These are phyloP conservation scores for Lepiota venenata DNA, from an alignment of 768 basidiomycete genomes.

Conservation along the genomic window DNA sequence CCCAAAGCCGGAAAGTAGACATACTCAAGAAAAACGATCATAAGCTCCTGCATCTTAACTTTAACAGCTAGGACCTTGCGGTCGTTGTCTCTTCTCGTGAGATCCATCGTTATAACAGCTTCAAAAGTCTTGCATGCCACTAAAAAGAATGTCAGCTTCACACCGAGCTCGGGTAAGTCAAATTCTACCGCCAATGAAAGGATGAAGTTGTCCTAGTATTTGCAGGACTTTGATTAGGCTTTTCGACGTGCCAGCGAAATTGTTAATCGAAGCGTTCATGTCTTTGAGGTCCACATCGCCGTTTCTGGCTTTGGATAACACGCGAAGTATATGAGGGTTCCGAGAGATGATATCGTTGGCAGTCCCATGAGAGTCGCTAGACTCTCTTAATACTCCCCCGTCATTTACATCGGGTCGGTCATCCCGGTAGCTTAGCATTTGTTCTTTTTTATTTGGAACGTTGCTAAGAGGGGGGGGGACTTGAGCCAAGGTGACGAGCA, in stretches of 20 bases:
- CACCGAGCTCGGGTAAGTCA: background rate
- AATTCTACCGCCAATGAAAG: constrained; percentile 30
- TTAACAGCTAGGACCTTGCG: constrained; percentile 42
- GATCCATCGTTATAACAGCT: constrained; percentile 42
- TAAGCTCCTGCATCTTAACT: constrained; percentile 46
- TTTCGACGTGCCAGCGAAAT: constrained; percentile 27
- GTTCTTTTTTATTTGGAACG: background rate
- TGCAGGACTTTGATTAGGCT: constrained; percentile 26
- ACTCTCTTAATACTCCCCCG: background rate
- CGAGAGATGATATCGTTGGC: constrained; percentile 14
- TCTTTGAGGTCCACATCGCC: constrained; percentile 10
- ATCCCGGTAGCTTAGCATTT: background rate
- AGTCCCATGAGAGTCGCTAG: constrained; percentile 2
- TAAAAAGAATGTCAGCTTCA: background rate
- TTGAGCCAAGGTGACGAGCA: background rate
- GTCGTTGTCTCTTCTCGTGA: constrained; percentile 47
- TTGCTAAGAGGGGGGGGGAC: no score
- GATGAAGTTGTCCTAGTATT: constrained; percentile 30
- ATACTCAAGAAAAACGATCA: constrained; percentile 41
- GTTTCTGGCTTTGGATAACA: background rate
- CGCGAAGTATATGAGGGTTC: constrained; percentile 7
- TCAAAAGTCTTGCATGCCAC: constrained; percentile 49
- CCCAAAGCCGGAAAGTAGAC: constrained; percentile 13
- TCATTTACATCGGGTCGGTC: background rate
- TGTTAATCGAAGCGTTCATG: constrained; percentile 27